These are phyloP conservation scores for Logfia minima DNA, from an alignment of 129 eudicot genomes.

Conservation along the genomic window DNA sequence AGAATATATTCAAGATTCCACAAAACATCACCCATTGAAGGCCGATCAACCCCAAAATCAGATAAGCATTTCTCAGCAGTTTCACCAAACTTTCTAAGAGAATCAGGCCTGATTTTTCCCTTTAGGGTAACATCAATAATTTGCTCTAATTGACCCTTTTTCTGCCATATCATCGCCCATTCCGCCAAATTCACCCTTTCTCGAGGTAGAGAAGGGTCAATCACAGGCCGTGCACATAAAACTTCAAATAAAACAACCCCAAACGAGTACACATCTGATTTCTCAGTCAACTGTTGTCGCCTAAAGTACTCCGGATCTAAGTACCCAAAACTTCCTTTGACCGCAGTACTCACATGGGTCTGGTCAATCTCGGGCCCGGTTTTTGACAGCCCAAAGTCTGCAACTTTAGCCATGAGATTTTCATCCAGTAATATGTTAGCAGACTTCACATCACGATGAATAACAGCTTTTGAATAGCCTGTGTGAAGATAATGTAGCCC, in stretches of 20 bases:
- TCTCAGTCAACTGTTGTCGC: conserved; percentile 85
- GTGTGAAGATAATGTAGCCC: conserved; percentile 97
- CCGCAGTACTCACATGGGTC: conserved; percentile 95
- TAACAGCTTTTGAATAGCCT: conserved; percentile 80
- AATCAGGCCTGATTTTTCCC: conserved; percentile 72
- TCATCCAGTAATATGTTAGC: conserved; percentile 90
- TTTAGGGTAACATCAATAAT: conserved; percentile 61
- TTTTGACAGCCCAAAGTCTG: conserved; percentile 92
- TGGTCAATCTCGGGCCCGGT: conserved; percentile 89
- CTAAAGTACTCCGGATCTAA: conserved; percentile 93
- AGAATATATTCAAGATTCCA: conserved; percentile 96
- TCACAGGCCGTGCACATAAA: conserved; percentile 86
- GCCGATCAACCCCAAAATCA: conserved; percentile 88
- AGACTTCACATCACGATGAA: conserved; percentile 93
- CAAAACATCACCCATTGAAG: conserved; percentile 92
- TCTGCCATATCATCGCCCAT: conserved; percentile 96
- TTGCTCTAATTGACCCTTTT: conserved; percentile 76
- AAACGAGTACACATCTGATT: conserved; percentile 89
- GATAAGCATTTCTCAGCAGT: conserved; percentile 96
- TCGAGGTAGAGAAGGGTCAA: conserved; percentile 83
- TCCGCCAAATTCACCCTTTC: conserved; percentile 92
- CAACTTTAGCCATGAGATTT: conserved; percentile 89
- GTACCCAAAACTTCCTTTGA: conserved; percentile 96
- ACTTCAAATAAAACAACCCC: conserved; percentile 93
- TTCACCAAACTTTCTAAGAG: conserved; percentile 83